Conservation (phyloP, 768 basidiomycete genomes). For the Naganishia antarctica region DNA sequence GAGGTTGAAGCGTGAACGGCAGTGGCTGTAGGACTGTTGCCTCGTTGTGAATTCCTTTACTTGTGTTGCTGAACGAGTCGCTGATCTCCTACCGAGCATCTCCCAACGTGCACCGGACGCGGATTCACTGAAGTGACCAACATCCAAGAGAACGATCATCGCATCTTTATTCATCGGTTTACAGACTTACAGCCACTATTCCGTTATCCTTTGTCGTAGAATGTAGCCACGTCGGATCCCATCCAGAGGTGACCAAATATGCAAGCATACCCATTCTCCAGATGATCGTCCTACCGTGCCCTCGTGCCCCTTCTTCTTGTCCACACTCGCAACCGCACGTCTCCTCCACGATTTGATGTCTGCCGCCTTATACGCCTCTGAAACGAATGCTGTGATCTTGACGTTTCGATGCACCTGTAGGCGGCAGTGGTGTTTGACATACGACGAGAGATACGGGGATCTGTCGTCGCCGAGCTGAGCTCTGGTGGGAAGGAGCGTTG, state of each 20-base stretch:
- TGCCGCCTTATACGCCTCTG: constrained; percentile 18
- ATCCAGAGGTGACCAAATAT: not conserved
- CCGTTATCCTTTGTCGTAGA: not conserved
- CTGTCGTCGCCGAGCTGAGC: not conserved
- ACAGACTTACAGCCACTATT: too few relatives aligned
- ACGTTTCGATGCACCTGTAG: constrained; percentile 19
- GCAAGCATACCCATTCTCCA: not conserved
- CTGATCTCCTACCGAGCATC: too few relatives aligned
- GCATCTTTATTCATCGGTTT: too few relatives aligned
- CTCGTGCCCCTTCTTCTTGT: not conserved
- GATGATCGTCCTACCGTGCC: not conserved
- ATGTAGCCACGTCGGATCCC: not conserved
- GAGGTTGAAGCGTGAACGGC: too few relatives aligned
- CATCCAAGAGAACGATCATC: too few relatives aligned
- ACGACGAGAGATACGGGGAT: not conserved
- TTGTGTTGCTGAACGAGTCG: too few relatives aligned
- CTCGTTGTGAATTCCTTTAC: too few relatives aligned
- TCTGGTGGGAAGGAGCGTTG: too few relatives aligned
- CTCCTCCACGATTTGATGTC: constrained; percentile 2
- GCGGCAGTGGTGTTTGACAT: constrained; percentile 6
- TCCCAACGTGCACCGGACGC: too few relatives aligned
- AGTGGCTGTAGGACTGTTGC: too few relatives aligned
- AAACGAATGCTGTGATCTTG: constrained; percentile 1
- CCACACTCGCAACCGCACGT: not conserved
- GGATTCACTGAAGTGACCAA: too few relatives aligned